phyloP scores from a whole-genome alignment of 805 yeast genomes.

The Saturnispora diversa region DNA sequence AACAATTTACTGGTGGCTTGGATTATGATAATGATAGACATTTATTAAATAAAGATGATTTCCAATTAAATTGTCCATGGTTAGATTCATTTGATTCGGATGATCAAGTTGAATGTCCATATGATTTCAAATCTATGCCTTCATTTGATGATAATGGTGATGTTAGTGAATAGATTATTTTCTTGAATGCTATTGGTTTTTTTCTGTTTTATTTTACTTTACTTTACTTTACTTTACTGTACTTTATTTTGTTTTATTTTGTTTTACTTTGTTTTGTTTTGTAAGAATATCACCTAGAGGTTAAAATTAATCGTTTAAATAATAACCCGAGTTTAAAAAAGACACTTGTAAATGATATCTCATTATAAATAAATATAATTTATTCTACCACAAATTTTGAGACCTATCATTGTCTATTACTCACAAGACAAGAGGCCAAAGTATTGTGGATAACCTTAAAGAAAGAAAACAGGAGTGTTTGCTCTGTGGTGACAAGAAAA shows the following conservation, averaged over 20 bases:
- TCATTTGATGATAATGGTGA: slow-evolving; percentile 20
- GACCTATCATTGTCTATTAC: neutral
- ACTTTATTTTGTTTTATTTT: too few species aligned
- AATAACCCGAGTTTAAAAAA: slow-evolving; percentile 1
- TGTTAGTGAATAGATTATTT: slow-evolving; percentile 22
- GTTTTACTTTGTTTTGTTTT: too few species aligned
- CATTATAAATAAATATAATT: neutral
- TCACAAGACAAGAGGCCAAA: slow-evolving; percentile 1
- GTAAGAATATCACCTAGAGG: too few species aligned
- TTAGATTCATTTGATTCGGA: slow-evolving; percentile 29
- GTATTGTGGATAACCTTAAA: slow-evolving; percentile 5
- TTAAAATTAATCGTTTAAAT: too few species aligned
- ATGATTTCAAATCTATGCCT: slow-evolving; percentile 21
- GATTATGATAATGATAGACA: slow-evolving; percentile 18
- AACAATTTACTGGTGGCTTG: slow-evolving; percentile 40
- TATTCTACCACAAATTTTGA: slow-evolving; percentile 6
- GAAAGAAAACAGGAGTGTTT: neutral
- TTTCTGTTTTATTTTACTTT: too few species aligned
- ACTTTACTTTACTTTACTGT: too few species aligned
- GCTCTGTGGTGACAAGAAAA: too few species aligned
- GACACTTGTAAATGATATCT: slow-evolving; percentile 4
- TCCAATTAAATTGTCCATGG: slow-evolving; percentile 28
- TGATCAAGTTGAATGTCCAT: slow-evolving; percentile 20
- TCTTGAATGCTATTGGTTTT: neutral
- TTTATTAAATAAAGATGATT: slow-evolving; percentile 16